A percentile compares a stretch with the other conserved stretches of the same genome.
phyloP scores from a whole-genome alignment of 2,329 filamentous ascomycete genomes.

The Colletotrichum trifolii region DNA sequence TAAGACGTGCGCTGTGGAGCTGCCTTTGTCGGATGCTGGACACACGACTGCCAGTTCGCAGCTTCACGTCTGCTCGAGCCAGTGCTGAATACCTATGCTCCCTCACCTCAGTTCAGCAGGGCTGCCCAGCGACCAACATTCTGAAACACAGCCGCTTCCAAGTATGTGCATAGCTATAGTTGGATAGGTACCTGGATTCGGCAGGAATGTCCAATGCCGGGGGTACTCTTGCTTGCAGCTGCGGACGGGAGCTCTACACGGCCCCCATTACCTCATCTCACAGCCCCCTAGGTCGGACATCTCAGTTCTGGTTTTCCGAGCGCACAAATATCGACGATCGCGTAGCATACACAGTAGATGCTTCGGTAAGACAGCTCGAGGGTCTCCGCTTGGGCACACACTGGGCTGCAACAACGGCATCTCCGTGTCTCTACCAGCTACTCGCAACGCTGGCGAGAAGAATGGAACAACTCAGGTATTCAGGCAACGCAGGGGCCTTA shows the following conservation, averaged over 20 bases:
- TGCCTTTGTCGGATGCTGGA: too few species aligned
- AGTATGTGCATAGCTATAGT: conserved; percentile 17
- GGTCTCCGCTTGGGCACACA: conserved; percentile 12
- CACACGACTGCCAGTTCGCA: too few species aligned
- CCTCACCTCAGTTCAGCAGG: conserved; percentile 9
- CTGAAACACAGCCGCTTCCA: conserved; percentile 26
- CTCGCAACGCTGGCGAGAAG: background rate
- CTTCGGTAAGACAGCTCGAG: background rate
- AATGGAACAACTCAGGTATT: too few species aligned
- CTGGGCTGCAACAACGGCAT: conserved; percentile 9
- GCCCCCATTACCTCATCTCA: conserved; percentile 14
- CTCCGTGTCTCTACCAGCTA: conserved; percentile 10
- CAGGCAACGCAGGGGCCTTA: too few species aligned
- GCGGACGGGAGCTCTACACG: conserved; percentile 17
- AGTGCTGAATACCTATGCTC: background rate
- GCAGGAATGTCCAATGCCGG: conserved; percentile 16
- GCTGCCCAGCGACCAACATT: conserved; percentile 24
- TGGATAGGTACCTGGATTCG: conserved; percentile 2
- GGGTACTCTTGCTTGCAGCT: conserved; percentile 19
- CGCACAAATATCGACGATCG: background rate
- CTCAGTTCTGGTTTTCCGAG: background rate
- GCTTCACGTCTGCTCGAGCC: background rate
- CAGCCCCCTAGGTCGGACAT: conserved; percentile 5
- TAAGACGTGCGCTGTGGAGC: too few species aligned
- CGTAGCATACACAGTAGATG: conserved; percentile 6